Conservation (phyloP, 1,139 yeast species). For the Protomyces gravidus region DNA sequence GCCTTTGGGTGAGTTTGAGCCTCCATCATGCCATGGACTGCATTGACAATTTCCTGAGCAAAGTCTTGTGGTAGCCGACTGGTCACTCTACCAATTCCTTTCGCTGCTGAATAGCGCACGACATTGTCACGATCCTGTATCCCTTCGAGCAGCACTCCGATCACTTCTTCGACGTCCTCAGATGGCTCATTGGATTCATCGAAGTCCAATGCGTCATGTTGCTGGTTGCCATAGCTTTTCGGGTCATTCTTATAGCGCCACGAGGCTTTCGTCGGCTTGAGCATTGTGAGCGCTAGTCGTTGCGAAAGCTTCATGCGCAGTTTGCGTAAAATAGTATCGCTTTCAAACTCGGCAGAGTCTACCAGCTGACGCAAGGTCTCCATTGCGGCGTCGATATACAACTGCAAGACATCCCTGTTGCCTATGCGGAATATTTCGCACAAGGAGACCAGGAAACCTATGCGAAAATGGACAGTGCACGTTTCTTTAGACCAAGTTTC, state of each 20-base stretch:
- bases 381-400: background rate
- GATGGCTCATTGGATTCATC: constrained; percentile 29
- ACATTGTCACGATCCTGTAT: constrained; percentile 44
- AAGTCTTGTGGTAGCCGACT: constrained; percentile 39
- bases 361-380: background rate
- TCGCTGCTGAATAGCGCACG: constrained; percentile 48
- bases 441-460: constrained; percentile 16
- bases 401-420: constrained; percentile 15
- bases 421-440: constrained; percentile 17
- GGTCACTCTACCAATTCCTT: constrained; percentile 46
- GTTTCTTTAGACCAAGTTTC: background rate
- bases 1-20: constrained; percentile 32
- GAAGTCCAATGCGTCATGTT: too few species aligned
- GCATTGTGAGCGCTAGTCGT: constrained; percentile 33
- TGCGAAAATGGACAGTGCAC: constrained; percentile 11
- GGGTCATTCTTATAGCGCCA: constrained; percentile 23
- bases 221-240: background rate
- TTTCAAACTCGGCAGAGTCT: constrained; percentile 1
- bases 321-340: constrained; percentile 32
- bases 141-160: constrained; percentile 41
- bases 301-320: constrained; percentile 34
- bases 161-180: constrained; percentile 45
- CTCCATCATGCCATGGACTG: constrained; percentile 39
- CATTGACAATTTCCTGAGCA: constrained; percentile 41
- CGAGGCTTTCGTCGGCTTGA: constrained; percentile 28